Evolutionary conservation across 208 protist genomes (phyloP).

Genomic region (Porcisia hertigi): DNA sequence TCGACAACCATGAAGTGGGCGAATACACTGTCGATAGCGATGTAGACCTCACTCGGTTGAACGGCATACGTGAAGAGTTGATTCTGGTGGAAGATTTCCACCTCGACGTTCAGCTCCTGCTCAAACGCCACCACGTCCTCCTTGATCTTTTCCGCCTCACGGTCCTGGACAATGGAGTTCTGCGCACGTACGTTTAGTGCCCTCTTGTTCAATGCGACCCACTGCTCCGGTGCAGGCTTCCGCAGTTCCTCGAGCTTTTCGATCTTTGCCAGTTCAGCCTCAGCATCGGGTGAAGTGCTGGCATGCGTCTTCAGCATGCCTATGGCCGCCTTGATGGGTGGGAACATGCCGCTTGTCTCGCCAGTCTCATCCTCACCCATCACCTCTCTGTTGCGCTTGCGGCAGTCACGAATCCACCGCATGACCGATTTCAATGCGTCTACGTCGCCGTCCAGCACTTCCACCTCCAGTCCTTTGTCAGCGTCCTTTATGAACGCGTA

Average conservation of each 20-base stretch:
- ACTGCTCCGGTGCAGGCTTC: conserved; percentile 91
- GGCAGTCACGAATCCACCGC: conserved; percentile 93
- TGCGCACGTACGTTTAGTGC: conserved; percentile 93
- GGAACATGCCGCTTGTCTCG: conserved; percentile 90
- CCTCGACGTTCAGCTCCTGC: conserved; percentile 68
- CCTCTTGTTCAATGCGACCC: conserved; percentile 92
- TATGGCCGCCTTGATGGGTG: conserved; percentile 89
- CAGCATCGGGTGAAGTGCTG: conserved; percentile 71
- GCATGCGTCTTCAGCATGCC: conserved; percentile 91
- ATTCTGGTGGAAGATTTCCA: conserved; percentile 81
- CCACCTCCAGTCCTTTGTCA: conserved; percentile 91
- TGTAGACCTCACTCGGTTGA: conserved; percentile 77
- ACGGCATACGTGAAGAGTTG: conserved; percentile 88
- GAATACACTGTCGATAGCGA: conserved; percentile 83
- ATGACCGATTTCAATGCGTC: conserved; percentile 92
- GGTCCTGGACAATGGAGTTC: conserved; percentile 92
- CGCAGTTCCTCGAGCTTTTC: conserved; percentile 91
- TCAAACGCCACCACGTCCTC: conserved; percentile 82
- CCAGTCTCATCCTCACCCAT: conserved; percentile 85
- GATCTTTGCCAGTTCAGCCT: conserved; percentile 86
- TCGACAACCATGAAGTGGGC: conserved; percentile 87
- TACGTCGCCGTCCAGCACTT: conserved; percentile 90
- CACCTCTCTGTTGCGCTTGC: conserved; percentile 83
- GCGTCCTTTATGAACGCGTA: conserved; percentile 93
- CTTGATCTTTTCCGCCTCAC: conserved; percentile 93